phyloP scores from a whole-genome alignment of 2,329 filamentous ascomycete genomes.

The Pseudogymnoascus sp. region DNA sequence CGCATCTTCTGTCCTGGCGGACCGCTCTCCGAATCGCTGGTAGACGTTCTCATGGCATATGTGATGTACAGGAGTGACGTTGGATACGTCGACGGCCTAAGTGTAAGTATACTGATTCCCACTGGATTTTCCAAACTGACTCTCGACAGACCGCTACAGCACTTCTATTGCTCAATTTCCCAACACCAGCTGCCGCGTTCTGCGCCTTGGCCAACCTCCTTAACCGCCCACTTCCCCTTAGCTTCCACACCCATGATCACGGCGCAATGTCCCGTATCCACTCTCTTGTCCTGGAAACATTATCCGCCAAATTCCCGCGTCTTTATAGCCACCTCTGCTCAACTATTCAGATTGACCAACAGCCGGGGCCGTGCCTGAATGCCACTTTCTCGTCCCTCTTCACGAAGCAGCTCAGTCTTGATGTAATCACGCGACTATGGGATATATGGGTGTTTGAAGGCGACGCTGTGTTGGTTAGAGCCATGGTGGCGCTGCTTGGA shows the following conservation, averaged over 20 bases:
- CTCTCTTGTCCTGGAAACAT: slow-evolving; percentile 57
- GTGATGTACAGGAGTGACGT: slow-evolving; percentile 76
- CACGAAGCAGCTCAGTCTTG: slow-evolving; percentile 53
- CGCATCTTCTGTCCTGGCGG: slow-evolving; percentile 50
- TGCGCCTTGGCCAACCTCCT: slow-evolving; percentile 66
- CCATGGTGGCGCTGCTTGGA: slow-evolving; percentile 58
- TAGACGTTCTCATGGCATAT: slow-evolving; percentile 70
- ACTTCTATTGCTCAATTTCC: slow-evolving; percentile 63
- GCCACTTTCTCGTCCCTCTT: slow-evolving; percentile 57
- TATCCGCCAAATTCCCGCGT: slow-evolving; percentile 53
- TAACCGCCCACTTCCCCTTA: slow-evolving; percentile 65
- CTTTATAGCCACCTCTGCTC: slow-evolving; percentile 52
- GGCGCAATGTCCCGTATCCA: slow-evolving; percentile 63
- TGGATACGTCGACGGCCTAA: slow-evolving; percentile 66
- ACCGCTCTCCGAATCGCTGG: slow-evolving; percentile 57
- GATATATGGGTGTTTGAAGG: slow-evolving; percentile 79
- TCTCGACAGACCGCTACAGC: slow-evolving; percentile 56
- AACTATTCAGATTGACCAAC: slow-evolving; percentile 25
- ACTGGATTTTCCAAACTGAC: slow-evolving; percentile 20
- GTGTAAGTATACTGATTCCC: slow-evolving; percentile 38
- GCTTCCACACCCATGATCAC: slow-evolving; percentile 63
- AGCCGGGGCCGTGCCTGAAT: slow-evolving; percentile 46
- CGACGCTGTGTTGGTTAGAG: slow-evolving; percentile 61
- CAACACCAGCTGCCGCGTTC: slow-evolving; percentile 55
- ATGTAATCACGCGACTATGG: slow-evolving; percentile 66